Evolutionary conservation across 2,329 filamentous ascomycete species (phyloP).

Genomic region (Chaetoscypha palmicola): DNA sequence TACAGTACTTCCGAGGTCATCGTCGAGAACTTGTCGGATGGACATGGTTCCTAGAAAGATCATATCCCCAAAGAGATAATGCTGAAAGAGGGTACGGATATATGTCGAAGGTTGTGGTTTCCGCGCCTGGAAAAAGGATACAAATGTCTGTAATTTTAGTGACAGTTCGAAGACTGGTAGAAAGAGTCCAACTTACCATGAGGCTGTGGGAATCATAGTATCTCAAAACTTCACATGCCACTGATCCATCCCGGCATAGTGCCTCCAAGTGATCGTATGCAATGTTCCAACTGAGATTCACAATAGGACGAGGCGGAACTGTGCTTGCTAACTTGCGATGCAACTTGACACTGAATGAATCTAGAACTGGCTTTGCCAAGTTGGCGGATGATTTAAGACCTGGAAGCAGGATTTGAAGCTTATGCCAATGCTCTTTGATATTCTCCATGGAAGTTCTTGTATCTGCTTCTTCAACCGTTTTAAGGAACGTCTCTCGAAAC

Average conservation of each 20-base stretch:
- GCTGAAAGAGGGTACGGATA: constrained; percentile 71
- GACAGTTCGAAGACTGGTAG: constrained; percentile 6
- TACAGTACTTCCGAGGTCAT: constrained; percentile 72
- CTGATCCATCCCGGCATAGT: constrained; percentile 64
- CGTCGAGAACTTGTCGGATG: constrained; percentile 68
- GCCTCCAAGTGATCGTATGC: constrained; percentile 63
- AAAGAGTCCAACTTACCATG: constrained; percentile 49
- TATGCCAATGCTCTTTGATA: constrained; percentile 37
- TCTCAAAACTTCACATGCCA: constrained; percentile 60
- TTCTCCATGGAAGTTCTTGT: constrained; percentile 38
- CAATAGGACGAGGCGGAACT: constrained; percentile 85
- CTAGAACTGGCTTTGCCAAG: constrained; percentile 58
- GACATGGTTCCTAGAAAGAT: constrained; percentile 60
- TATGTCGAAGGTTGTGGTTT: constrained; percentile 80
- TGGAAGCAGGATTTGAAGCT: constrained; percentile 40
- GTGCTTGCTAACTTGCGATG: constrained; percentile 90
- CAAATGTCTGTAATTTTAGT: constrained; percentile 51
- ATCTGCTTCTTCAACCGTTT: constrained; percentile 41
- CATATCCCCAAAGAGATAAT: constrained; percentile 67
- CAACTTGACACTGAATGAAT: constrained; percentile 84
- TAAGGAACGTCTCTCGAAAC: constrained; percentile 59
- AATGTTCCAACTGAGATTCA: constrained; percentile 66
- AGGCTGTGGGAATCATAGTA: constrained; percentile 64
- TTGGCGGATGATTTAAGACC: constrained; percentile 52
- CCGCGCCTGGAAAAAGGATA: constrained; percentile 67